Base-by-base conservation (phyloP, 176 grass and related monocot genomes). In the Bonia amplexicaulis region DNA sequence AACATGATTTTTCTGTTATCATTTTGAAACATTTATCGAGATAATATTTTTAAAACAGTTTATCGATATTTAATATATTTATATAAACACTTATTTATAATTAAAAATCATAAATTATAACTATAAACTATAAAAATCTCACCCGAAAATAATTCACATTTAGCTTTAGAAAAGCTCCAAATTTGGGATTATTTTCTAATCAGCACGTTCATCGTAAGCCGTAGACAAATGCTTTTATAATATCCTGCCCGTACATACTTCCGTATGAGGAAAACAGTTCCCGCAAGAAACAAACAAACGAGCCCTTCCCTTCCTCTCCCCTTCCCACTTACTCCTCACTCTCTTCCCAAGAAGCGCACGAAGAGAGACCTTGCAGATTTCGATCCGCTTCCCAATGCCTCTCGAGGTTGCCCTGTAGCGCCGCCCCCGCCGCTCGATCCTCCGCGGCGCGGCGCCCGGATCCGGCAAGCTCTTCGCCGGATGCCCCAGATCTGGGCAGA, bases 401-500 rank as follows among this genome's bases (percentile, higher is more conserved):
- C 69, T 2, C 70, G 58, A 15, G 27, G 14, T 19, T n/a, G 55
- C 46, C 52, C 72, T 51, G 80, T 84, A 89, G 81, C 76, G 15
- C 17, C 51, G 58, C 3, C 69, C 3, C 82, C 42, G 65, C 44
- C 31, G 55, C 66, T 73, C 41, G 26, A 22, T 12, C 67, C 22
- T 52, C 59, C 39, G 75, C 83, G 19, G 65, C 33, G 42, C 82
- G 52, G 26, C n/a, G 76, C 79, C 48, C 71, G 80, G 90, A 97
- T 94, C 86, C 69, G 64, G 74, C 25, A 53, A 62, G 74, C 61
- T 74, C 80, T 73, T 6, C 20, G 45, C 54, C 27, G 45, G 66
- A 73, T 80, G 70, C 54, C 8, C 7, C 84, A 76, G 77, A 85
- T 88, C 81, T 84, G 68, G n/a, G 69, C 84, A 71, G 77, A 83